Conservation (phyloP, 176 grass and related monocot genomes). For the Hsuehochloa calcarea region DNA sequence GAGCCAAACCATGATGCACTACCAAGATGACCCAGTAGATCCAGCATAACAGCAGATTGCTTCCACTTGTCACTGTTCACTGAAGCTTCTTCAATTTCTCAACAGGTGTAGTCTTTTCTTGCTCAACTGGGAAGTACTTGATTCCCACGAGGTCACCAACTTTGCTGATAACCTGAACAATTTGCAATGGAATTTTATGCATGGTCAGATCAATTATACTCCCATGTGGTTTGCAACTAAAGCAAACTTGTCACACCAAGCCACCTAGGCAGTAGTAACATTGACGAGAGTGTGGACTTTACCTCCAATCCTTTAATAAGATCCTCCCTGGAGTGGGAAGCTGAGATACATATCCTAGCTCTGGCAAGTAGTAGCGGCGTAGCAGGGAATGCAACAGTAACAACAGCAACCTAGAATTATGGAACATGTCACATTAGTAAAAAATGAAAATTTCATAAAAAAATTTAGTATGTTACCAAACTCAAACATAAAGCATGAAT, state of each 20-base stretch:
- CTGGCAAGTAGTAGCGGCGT: constrained; percentile 82
- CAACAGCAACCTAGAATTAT: constrained; percentile 75
- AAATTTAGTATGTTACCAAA: not conserved
- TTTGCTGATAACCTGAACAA: constrained; percentile 90
- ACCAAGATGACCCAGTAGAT: constrained; percentile 27
- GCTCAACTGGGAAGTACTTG: constrained; percentile 89
- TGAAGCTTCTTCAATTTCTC: constrained; percentile 73
- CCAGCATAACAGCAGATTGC: constrained; percentile 32
- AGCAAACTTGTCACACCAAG: not conserved
- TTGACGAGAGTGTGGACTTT: constrained; percentile 27
- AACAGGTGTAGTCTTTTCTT: constrained; percentile 44
- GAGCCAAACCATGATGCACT: constrained; percentile 25
- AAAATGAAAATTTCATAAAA: not conserved
- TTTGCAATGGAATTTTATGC: constrained; percentile 17
- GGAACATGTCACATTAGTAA: constrained; percentile 21
- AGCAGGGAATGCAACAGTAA: constrained; percentile 95
- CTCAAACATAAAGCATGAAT: constrained; percentile 16
- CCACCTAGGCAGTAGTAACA: constrained; percentile 10
- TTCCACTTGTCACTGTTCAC: constrained; percentile 26
- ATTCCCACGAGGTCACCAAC: constrained; percentile 93
- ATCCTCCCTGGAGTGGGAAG: constrained; percentile 85
- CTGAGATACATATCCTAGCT: constrained; percentile 97
- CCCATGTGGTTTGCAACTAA: not conserved
- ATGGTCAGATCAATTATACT: not conserved
- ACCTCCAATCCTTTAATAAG: constrained; percentile 93